These are phyloP conservation scores for Lojkania enalia DNA, from an alignment of 2,329 filamentous ascomycete species.

Conservation along the genomic window DNA sequence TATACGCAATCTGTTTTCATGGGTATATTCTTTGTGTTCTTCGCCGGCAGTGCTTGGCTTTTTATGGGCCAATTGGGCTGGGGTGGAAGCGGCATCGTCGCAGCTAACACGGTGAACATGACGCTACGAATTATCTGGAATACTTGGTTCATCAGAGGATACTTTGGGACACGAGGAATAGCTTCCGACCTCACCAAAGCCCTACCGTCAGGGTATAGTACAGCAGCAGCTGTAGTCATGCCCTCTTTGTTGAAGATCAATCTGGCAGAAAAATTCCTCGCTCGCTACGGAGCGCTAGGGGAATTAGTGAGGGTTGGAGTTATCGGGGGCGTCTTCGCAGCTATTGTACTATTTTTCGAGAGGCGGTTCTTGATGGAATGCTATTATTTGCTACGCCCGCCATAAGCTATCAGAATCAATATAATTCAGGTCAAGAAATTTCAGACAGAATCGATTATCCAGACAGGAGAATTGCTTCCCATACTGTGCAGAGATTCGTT, in stretches of 20 bases:
- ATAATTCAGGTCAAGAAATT: no score
- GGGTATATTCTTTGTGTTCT: constrained; percentile 76
- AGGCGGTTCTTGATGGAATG: constrained; percentile 37
- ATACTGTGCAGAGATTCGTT: no score
- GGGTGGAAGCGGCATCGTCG: constrained; percentile 80
- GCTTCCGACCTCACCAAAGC: constrained; percentile 22
- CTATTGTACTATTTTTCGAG: constrained; percentile 40
- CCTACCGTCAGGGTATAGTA: constrained; percentile 31
- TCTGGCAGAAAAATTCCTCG: constrained; percentile 27
- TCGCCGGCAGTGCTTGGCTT: constrained; percentile 73
- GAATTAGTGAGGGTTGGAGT: constrained; percentile 45
- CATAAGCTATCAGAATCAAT: no score
- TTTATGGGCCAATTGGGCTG: constrained; percentile 70
- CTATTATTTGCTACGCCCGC: constrained; percentile 37
- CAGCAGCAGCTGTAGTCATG: constrained; percentile 44
- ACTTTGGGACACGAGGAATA: constrained; percentile 27
- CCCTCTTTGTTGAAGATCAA: constrained; percentile 42
- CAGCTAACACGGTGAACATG: constrained; percentile 92
- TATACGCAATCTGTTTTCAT: constrained; percentile 81
- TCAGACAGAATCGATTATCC: no score
- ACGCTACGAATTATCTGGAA: constrained; percentile 82
- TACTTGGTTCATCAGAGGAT: constrained; percentile 64
- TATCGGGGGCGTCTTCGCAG: constrained; percentile 41
- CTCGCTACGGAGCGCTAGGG: constrained; percentile 45
- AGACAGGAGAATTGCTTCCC: no score